These are phyloP conservation scores for Puccinia triticina DNA, from an alignment of 1,284 basidiomycete species.

Conservation along the genomic window DNA sequence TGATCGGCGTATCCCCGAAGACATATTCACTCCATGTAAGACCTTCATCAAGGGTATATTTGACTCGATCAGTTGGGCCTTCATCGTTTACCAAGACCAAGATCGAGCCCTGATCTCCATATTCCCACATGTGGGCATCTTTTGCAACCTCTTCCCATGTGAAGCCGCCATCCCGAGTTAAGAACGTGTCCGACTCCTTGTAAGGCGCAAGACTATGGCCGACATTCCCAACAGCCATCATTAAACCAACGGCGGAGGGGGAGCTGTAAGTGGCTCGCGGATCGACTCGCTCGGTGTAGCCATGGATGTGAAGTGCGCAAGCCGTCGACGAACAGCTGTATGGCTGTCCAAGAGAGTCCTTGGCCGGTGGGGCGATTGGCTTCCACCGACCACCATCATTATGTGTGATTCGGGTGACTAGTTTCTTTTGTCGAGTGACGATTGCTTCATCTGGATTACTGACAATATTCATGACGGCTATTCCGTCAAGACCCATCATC, in stretches of 20 bases:
- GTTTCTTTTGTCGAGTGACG: constrained; percentile 72
- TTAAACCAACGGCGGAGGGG: constrained; percentile 84
- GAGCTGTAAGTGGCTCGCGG: constrained; percentile 87
- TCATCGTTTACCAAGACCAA: constrained; percentile 94
- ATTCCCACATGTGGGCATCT: constrained; percentile 96
- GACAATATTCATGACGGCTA: constrained; percentile 89
- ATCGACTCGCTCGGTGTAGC: constrained; percentile 90
- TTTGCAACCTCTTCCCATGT: constrained; percentile 99
- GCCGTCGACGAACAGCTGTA: constrained; percentile 76
- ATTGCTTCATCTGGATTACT: constrained; percentile 76
- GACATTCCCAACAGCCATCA: constrained; percentile 97
- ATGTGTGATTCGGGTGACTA: constrained; percentile 88
- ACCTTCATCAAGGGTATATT: constrained; percentile 89
- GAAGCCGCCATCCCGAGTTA: constrained; percentile 93
- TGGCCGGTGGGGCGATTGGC: constrained; percentile 71
- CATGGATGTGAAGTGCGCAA: constrained; percentile 88
- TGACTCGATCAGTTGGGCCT: constrained; percentile 81
- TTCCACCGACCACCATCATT: constrained; percentile 96
- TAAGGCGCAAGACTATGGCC: constrained; percentile 81
- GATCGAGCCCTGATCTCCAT: constrained; percentile 93
- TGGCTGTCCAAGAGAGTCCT: constrained; percentile 74
- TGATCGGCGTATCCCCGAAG: constrained; percentile 74
- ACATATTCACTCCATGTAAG: constrained; percentile 81
- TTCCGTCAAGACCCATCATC: constrained; percentile 92
- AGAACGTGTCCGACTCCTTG: constrained; percentile 87